A percentile compares a stretch with the other conserved stretches of the same genome.
Conservation (phyloP, 1,139 yeast genomes). For the Suhomyces bribrorum region DNA sequence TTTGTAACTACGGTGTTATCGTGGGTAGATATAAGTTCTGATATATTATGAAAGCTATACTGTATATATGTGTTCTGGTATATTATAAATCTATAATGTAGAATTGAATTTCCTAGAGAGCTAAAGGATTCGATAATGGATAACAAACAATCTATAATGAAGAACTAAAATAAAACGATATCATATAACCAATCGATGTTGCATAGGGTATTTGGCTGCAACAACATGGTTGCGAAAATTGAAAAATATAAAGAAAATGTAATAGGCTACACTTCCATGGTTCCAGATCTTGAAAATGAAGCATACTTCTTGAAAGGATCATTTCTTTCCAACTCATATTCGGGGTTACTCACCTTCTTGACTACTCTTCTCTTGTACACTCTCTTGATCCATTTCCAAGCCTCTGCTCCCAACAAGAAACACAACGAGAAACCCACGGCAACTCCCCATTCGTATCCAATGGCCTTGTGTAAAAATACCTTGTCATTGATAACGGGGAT, state of each 20-base stretch:
- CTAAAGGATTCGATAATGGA: neutral
- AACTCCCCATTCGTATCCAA: constrained; percentile 32
- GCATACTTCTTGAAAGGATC: constrained; percentile 30
- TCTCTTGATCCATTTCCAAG: constrained; percentile 30
- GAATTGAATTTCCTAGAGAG: too few relatives aligned
- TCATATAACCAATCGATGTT: neutral
- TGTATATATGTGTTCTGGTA: too few relatives aligned
- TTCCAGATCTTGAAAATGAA: constrained; percentile 27
- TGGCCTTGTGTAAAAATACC: constrained; percentile 28
- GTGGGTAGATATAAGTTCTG: too few relatives aligned
- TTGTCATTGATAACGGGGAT: constrained; percentile 31
- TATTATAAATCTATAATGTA: too few relatives aligned
- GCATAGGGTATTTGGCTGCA: too few relatives aligned
- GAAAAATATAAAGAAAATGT: neutral
- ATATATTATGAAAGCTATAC: too few relatives aligned
- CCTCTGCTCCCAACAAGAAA: constrained; percentile 25
- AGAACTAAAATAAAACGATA: neutral
- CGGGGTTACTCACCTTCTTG: constrained; percentile 24
- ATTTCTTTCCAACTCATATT: constrained; percentile 30
- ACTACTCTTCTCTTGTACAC: constrained; percentile 19
- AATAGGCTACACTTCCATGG: constrained; percentile 18
- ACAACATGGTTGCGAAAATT: too few relatives aligned
- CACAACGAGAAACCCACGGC: constrained; percentile 25
- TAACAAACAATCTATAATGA: neutral
- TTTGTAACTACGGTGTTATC: too few relatives aligned